Conservation (phyloP, 495 filamentous ascomycete species). For the Parmelia sp. region DNA sequence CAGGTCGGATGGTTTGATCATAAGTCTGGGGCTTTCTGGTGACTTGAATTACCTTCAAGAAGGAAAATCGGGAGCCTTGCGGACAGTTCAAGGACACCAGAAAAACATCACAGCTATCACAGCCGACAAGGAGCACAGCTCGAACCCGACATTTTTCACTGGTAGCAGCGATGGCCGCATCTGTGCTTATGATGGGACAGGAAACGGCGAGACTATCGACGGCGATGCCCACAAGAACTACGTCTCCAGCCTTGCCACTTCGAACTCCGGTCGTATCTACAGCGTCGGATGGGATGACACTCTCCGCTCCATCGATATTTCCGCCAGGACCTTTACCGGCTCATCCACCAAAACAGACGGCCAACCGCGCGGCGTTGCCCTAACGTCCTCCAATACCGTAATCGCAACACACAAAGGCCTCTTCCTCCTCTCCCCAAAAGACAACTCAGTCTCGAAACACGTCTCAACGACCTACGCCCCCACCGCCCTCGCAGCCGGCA, state of each 20-base stretch:
- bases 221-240: conserved; percentile 77
- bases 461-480: conserved; percentile 49
- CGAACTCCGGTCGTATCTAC: conserved; percentile 54
- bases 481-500: conserved; percentile 62
- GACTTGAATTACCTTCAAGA: conserved; percentile 84
- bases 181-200: conserved; percentile 66
- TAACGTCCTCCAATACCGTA: conserved; percentile 44
- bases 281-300: conserved; percentile 96
- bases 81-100: conserved; percentile 84
- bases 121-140: conserved; percentile 38
- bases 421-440: conserved; percentile 54
- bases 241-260: conserved; percentile 66
- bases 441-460: conserved; percentile 43
- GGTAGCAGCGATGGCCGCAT: conserved; percentile 88
- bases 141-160: conserved; percentile 62
- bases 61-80: conserved; percentile 58
- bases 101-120: conserved; percentile 70
- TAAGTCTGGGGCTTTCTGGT: conserved; percentile 80
- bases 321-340: conserved; percentile 53
- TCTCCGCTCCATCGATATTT: conserved; percentile 65
- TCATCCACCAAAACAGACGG: conserved; percentile 45
- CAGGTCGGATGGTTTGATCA: conserved; percentile 74
- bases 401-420: conserved; percentile 63
- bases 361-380: conserved; percentile 56
- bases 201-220: conserved; percentile 60